phyloP scores from a whole-genome alignment of 805 yeast genomes.

The Candida arabinofermentans region DNA sequence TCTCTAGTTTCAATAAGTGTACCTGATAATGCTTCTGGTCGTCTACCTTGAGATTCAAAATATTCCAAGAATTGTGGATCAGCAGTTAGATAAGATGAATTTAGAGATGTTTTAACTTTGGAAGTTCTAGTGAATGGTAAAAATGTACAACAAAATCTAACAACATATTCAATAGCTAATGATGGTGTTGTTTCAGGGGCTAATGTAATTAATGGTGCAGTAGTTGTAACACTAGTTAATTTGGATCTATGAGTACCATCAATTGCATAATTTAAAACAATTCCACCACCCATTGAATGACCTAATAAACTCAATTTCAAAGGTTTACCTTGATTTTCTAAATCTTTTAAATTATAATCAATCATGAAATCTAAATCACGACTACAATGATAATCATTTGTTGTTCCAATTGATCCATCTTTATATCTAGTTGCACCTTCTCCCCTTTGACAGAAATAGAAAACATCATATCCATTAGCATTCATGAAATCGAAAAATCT shows the following conservation, averaged over 20 bases:
- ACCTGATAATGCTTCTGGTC: conserved; percentile 43
- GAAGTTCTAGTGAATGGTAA: conserved; percentile 42
- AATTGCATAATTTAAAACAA: conserved; percentile 57
- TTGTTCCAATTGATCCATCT: conserved; percentile 48
- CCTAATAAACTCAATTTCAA: conserved; percentile 54
- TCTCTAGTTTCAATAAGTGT: conserved; percentile 54
- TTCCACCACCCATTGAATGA: conserved; percentile 83
- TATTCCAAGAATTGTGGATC: conserved; percentile 44
- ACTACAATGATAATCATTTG: conserved; percentile 53
- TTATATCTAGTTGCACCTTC: conserved; percentile 58
- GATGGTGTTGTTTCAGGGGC: conserved; percentile 61
- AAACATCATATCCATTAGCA: conserved; percentile 55
- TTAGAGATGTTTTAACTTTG: conserved; percentile 49
- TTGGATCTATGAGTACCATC: conserved; percentile 46
- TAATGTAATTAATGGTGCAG: conserved; percentile 58
- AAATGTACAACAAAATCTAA: conserved; percentile 37
- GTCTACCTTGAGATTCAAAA: conserved; percentile 37
- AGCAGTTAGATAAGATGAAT: conserved; percentile 50
- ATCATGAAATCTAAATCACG: conserved; percentile 59
- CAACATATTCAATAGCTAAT: conserved; percentile 34
- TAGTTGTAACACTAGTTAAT: conserved; percentile 43
- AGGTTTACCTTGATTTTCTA: conserved; percentile 15
- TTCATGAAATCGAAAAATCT: conserved; percentile 52
- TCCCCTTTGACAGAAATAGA: conserved; percentile 73
- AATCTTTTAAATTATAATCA: conserved; percentile 37